Percentiles rank a stretch among this genome's conserved stretches.
phyloP scores from a whole-genome alignment of 371 early-diverging fungal genomes.

The Lichtheimia ramosa region DNA sequence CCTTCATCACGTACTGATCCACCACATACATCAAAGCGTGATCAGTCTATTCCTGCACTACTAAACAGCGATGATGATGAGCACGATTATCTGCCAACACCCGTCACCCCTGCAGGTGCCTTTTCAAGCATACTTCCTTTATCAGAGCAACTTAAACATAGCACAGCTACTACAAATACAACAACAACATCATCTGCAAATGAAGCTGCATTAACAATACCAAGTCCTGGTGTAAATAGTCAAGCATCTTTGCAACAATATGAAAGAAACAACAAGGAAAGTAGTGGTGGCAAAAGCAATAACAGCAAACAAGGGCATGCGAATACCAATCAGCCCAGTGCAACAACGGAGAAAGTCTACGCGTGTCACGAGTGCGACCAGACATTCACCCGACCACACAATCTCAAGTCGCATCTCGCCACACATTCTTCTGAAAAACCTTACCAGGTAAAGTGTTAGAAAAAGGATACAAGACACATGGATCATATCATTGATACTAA shows the following conservation, averaged over 20 bases:
- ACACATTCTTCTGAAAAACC: conserved; percentile 48
- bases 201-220: neutral
- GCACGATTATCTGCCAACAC: conserved; percentile 21
- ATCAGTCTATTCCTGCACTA: conserved; percentile 8
- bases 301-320: conserved; percentile 2
- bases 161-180: neutral
- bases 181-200: neutral
- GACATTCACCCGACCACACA: conserved; percentile 47
- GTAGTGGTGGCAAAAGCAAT: too few relatives aligned
- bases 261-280: too few relatives aligned
- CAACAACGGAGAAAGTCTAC: conserved; percentile 20
- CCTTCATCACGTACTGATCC: neutral
- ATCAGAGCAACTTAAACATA: neutral
- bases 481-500: neutral
- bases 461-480: conserved; percentile 1
- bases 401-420: conserved; percentile 46
- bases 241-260: too few relatives aligned
- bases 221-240: too few relatives aligned
- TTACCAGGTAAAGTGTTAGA: conserved; percentile 34
- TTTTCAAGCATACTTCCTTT: conserved; percentile 10
- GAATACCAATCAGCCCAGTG: conserved; percentile 1
- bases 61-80: conserved; percentile 7
- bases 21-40: conserved; percentile 3
- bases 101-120: conserved; percentile 21
- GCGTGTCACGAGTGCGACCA: conserved; percentile 41